Conservation (phyloP, 163 green algal genomes). For the Scenedesmus sp. region DNA sequence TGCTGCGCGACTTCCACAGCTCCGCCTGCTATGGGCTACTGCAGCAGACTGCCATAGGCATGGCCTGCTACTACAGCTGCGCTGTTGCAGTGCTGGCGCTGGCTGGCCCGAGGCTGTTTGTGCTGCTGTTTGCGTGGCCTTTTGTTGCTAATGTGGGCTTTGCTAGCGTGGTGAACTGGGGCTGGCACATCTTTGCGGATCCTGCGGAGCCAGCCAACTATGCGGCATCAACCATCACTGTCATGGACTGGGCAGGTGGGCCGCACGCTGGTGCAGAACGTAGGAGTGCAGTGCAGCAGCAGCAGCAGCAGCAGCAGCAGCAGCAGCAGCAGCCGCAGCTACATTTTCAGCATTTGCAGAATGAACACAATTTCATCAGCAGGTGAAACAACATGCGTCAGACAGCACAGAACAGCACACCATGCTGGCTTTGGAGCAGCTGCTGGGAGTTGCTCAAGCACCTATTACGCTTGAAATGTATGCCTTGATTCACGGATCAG, state of each 20-base stretch:
- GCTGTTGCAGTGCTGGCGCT: background rate
- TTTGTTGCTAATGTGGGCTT: background rate
- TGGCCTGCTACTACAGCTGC: background rate
- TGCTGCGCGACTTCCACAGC: background rate
- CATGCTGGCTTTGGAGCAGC: too few relatives aligned
- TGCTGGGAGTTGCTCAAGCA: too few relatives aligned
- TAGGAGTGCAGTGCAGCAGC: background rate
- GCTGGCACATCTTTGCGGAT: slow-evolving; percentile 31
- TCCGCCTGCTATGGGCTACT: background rate
- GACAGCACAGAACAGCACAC: too few relatives aligned
- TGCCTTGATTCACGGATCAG: too few relatives aligned
- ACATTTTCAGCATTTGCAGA: background rate
- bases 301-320: background rate
- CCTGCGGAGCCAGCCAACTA: background rate
- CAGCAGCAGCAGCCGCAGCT: background rate
- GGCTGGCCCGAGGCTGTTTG: background rate
- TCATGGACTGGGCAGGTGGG: background rate
- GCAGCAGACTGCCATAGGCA: background rate
- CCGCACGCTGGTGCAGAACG: background rate
- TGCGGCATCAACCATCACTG: background rate
- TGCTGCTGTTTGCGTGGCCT: slow-evolving; percentile 4
- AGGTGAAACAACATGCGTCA: background rate
- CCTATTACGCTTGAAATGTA: too few relatives aligned
- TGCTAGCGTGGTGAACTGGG: background rate
- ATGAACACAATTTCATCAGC: background rate